Evolutionary conservation across 257 asterid species (phyloP).

Genomic region (Przewalskia tangutica): DNA sequence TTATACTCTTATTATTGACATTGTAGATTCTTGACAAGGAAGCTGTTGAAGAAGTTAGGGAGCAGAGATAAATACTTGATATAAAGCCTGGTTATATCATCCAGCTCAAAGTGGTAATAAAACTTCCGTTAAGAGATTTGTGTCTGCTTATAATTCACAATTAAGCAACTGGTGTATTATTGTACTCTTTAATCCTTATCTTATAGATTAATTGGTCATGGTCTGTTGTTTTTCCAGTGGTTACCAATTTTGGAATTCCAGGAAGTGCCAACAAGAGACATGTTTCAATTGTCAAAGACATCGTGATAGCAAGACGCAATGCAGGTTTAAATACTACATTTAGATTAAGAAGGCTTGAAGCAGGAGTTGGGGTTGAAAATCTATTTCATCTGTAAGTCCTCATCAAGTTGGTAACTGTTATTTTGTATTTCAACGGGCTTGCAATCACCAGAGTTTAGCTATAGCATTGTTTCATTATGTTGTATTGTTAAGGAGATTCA

Average conservation of each 20-base stretch:
- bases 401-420: background rate
- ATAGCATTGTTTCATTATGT: background rate
- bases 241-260: conserved; percentile 12
- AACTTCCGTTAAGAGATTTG: background rate
- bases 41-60: too few species aligned
- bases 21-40: conserved; percentile 77
- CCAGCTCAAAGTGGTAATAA: conserved; percentile 78
- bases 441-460: background rate
- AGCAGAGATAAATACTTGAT: conserved; percentile 67
- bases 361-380: conserved; percentile 63
- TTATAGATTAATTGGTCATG: too few species aligned
- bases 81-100: conserved; percentile 71
- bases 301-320: conserved; percentile 85
- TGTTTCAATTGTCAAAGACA: conserved; percentile 63
- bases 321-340: conserved; percentile 78
- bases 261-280: conserved; percentile 97
- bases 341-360: conserved; percentile 71
- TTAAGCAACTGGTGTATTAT: background rate
- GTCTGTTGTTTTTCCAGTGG: background rate
- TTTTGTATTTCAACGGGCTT: too few species aligned
- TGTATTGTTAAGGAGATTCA: background rate
- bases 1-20: background rate
- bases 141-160: background rate
- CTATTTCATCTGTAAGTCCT: conserved; percentile 71
- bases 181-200: too few species aligned